Conservation (phyloP, 495 filamentous ascomycete genomes). For the Aspergillus leporis region DNA sequence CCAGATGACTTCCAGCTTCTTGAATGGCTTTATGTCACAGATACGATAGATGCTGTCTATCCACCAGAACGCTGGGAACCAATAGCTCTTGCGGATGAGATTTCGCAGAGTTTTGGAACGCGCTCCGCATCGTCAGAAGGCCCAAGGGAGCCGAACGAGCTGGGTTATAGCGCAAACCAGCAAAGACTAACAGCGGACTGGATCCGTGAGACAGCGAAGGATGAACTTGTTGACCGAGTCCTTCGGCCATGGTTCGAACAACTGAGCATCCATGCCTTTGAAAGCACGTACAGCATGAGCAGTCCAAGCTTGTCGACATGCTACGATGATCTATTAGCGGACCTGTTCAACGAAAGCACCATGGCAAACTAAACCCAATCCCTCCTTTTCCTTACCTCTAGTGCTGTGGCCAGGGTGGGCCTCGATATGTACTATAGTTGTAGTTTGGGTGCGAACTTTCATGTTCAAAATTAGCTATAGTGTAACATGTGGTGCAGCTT, state of each 20-base stretch:
- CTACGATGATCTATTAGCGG: slow-evolving; percentile 65
- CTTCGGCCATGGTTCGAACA: slow-evolving; percentile 87
- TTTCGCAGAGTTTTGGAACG: slow-evolving; percentile 74
- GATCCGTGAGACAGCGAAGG: slow-evolving; percentile 55
- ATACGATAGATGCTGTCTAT: slow-evolving; percentile 96
- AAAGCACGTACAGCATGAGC: slow-evolving; percentile 85
- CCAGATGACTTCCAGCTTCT: slow-evolving; percentile 95
- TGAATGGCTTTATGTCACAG: slow-evolving; percentile 95
- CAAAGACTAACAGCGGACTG: slow-evolving; percentile 46
- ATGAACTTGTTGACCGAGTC: slow-evolving; percentile 72
- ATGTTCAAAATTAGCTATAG: neutral
- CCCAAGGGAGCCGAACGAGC: slow-evolving; percentile 35
- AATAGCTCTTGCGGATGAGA: slow-evolving; percentile 78
- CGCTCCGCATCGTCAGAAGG: slow-evolving; percentile 40
- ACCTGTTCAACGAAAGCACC: slow-evolving; percentile 79
- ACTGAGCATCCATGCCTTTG: slow-evolving; percentile 88
- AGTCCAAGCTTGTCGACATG: slow-evolving; percentile 68
- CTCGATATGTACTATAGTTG: slow-evolving; percentile 12
- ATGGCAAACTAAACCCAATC: slow-evolving; percentile 45
- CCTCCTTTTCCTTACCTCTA: slow-evolving; percentile 2
- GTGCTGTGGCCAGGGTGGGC: neutral
- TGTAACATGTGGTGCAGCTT: neutral
- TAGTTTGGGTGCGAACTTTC: neutral
- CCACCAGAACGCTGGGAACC: slow-evolving; percentile 70
- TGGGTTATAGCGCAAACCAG: slow-evolving; percentile 32